Base-by-base conservation (phyloP, 305 asterid species). In the Fraxinus paxiana region DNA sequence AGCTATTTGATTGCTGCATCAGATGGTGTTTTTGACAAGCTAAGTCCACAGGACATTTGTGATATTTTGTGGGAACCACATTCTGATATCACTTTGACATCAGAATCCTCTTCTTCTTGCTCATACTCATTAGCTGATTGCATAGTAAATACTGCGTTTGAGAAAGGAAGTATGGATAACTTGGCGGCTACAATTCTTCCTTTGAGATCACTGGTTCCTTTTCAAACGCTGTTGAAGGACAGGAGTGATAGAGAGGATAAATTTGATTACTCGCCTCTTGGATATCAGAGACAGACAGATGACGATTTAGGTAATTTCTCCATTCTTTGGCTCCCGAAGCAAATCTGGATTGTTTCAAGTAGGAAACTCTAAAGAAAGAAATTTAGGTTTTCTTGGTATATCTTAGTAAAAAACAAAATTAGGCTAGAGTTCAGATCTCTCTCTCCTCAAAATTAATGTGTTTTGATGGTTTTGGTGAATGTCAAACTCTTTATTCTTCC, bases 1-100 rank as follows among this genome's bases (percentile, higher is more conserved):
- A 94, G 93, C 91, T 94, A 92, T 85, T 86, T 96, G 85, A 93
- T 96, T 86, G 92, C 93, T 86, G 93, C 98, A 69, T 92, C 99
- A 72, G 99, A 96, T 87, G 98, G 98, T 63, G 90, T 96, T 84
- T 90, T 94, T 85, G 98, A 96, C 84, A 90, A 91, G 85, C 95
- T 94, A 77, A 90, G 86, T 84, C 88, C 97, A 84, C 98, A 94
- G 88, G 99, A 92, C 82, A 84, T 96, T 77, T 96, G 99, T 82
- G 97, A 96, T 87, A 75, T 91, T 78, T 85, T 96, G 80, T 92
- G 94, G 92, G 90, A 87, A 82, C 87, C 94, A 37, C 91, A 91
- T 77, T 86, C 92, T 73, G 87, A 80, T 80, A 76, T 87, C 79
- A 78, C 85, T 77, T 69, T 78, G 38, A 82, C 87, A 84, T 80